phyloP scores from a whole-genome alignment of 2,329 filamentous ascomycete genomes.

The Alternaria metachromatica region DNA sequence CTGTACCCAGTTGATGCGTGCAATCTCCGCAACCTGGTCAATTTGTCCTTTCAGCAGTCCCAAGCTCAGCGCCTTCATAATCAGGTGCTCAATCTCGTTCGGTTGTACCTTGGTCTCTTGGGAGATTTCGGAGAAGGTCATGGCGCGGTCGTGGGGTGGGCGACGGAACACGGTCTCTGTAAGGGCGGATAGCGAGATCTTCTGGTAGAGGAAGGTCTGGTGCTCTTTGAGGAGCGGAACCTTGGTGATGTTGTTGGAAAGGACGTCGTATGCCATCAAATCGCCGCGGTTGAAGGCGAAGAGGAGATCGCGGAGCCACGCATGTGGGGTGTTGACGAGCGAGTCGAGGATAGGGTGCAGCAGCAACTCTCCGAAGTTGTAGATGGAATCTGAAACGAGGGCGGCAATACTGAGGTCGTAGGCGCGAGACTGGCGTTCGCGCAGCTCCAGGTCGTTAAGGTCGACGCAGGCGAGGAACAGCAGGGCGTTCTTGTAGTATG shows the following conservation, averaged over 20 bases:
- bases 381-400: constrained; percentile 91
- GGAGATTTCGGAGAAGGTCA: constrained; percentile 88
- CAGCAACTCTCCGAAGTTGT: constrained; percentile 99
- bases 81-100: constrained; percentile 94
- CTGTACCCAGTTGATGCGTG: constrained; percentile 98
- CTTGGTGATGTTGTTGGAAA: constrained; percentile 80
- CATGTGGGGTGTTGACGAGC: constrained; percentile 74
- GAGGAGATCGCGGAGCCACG: constrained; percentile 93
- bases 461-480: constrained; percentile 97
- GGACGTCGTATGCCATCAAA: constrained; percentile 81
- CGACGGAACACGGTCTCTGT: constrained; percentile 97
- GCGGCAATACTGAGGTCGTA: constrained; percentile 94
- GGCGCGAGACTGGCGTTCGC: constrained; percentile 81
- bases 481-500: constrained; percentile 96
- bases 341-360: constrained; percentile 94
- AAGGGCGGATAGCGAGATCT: constrained; percentile 95
- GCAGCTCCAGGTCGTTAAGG: constrained; percentile 72
- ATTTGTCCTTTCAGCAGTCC: constrained; percentile 90
- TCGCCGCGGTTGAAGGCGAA: constrained; percentile 98
- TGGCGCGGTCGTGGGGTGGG: constrained; percentile 91
- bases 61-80: constrained; percentile 98
- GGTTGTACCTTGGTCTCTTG: constrained; percentile 90
- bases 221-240: constrained; percentile 82
- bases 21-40: constrained; percentile 93
- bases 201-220: constrained; percentile 86